Evolutionary conservation across 176 grass and related monocot species (phyloP).

Genomic region (Typha latifolia): DNA sequence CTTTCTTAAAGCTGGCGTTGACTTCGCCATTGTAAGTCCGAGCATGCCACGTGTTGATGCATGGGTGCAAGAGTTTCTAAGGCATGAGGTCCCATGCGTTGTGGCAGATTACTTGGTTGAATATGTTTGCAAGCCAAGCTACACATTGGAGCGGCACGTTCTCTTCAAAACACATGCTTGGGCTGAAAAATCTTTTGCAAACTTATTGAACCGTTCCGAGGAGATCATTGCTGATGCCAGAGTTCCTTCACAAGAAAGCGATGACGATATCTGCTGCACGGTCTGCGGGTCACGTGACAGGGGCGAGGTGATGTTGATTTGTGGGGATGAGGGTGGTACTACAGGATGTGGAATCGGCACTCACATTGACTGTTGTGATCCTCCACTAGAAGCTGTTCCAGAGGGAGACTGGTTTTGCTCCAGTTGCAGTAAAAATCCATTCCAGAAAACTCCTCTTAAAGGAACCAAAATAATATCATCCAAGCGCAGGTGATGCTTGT

Average conservation of each 20-base stretch:
- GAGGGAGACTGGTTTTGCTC: constrained; percentile 61
- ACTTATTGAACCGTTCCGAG: constrained; percentile 38
- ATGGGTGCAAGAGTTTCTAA: constrained; percentile 67
- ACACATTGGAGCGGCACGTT: constrained; percentile 52
- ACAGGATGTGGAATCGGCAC: constrained; percentile 55
- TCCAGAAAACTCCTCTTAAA: background rate
- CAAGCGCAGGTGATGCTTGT: constrained; percentile 15
- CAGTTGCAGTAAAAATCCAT: constrained; percentile 27
- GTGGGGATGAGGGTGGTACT: constrained; percentile 43
- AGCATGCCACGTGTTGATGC: constrained; percentile 50
- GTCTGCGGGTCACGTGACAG: constrained; percentile 41
- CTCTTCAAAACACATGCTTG: constrained; percentile 49
- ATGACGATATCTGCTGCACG: constrained; percentile 27
- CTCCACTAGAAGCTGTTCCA: constrained; percentile 48
- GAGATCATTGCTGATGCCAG: constrained; percentile 27
- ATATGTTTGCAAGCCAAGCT: constrained; percentile 59
- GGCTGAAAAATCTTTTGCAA: constrained; percentile 45
- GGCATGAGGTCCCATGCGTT: constrained; percentile 50
- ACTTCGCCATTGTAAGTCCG: constrained; percentile 55
- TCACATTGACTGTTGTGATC: constrained; percentile 81
- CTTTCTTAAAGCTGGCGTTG: constrained; percentile 46
- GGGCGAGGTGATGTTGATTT: constrained; percentile 78
- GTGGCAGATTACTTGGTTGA: constrained; percentile 68
- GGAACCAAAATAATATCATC: constrained; percentile 14
- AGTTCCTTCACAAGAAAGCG: constrained; percentile 1